These are phyloP conservation scores for Mycosarcoma mackinlayi DNA, from an alignment of 1,284 basidiomycete species.

Conservation along the genomic window DNA sequence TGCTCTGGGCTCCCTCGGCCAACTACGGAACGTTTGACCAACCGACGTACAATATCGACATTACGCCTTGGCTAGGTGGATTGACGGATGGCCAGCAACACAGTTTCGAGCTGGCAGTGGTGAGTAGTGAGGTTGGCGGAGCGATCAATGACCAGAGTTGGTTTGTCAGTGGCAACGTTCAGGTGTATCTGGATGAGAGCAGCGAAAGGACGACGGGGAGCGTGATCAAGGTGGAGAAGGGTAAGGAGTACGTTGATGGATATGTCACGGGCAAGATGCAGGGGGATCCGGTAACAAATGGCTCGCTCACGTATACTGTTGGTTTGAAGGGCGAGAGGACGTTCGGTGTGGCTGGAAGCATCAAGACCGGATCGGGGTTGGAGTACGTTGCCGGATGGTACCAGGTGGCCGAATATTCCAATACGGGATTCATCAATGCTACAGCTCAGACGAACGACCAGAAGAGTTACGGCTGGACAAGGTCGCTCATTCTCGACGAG, in stretches of 20 bases:
- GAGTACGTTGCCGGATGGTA: conserved; percentile 23
- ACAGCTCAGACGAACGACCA: conserved; percentile 33
- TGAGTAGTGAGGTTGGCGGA: conserved; percentile 75
- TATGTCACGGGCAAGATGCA: conserved; percentile 7
- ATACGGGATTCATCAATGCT: conserved; percentile 25
- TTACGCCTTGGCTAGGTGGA: conserved; percentile 80
- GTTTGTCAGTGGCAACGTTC: conserved; percentile 78
- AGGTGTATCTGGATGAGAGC: conserved; percentile 68
- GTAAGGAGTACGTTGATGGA: conserved; percentile 11
- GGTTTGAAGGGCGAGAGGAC: conserved; percentile 4
- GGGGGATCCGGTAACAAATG: conserved; percentile 21
- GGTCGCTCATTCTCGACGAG: conserved; percentile 13
- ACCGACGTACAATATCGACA: conserved; percentile 80
- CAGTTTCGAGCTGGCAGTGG: conserved; percentile 77
- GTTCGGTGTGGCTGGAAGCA: conserved; percentile 23
- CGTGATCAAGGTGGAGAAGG: conserved; percentile 6
- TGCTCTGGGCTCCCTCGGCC: conserved; percentile 81
- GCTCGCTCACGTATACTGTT: conserved; percentile 17
- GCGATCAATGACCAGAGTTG: conserved; percentile 77
- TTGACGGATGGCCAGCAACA: conserved; percentile 78
- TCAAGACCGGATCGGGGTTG: conserved; percentile 26
- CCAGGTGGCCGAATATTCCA: conserved; percentile 14
- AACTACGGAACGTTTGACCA: conserved; percentile 82
- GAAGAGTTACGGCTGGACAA: conserved; percentile 14
- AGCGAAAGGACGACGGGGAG: conserved; percentile 39